Percentiles rank a stretch among this genome's conserved stretches.
Evolutionary conservation across 176 grass and related monocot species (phyloP).

Genomic region (Cocos nucifera): DNA sequence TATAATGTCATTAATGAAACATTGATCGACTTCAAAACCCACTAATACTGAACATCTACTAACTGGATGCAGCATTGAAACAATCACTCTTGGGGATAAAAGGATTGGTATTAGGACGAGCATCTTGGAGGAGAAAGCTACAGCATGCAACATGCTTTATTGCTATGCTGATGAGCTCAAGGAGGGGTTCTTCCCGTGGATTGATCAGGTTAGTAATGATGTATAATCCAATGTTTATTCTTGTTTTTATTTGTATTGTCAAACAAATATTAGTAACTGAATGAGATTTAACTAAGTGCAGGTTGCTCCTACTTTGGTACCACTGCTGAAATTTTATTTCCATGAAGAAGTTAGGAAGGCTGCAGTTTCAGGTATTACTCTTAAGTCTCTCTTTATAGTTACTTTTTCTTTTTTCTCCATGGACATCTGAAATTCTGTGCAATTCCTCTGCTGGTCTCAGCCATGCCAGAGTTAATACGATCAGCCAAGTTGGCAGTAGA

Average conservation of each 20-base stretch:
- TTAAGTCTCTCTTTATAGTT: background rate
- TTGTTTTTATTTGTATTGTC: background rate
- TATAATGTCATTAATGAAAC: too few species aligned
- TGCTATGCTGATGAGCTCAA: conserved; percentile 99
- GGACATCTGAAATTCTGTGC: conserved; percentile 1
- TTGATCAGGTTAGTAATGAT: conserved; percentile 72
- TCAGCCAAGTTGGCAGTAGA: conserved; percentile 94
- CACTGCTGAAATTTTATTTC: conserved; percentile 96
- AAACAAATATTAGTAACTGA: background rate
- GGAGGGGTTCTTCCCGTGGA: conserved; percentile 98
- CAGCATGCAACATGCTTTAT: conserved; percentile 98
- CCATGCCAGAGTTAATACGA: conserved; percentile 88
- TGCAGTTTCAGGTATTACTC: conserved; percentile 80
- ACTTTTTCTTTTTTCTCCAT: conserved; percentile 6
- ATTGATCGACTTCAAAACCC: too few species aligned
- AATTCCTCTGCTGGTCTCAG: conserved; percentile 33
- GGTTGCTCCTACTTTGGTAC: conserved; percentile 94
- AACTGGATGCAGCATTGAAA: conserved; percentile 58
- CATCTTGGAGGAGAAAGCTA: conserved; percentile 97
- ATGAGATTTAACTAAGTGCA: conserved; percentile 16
- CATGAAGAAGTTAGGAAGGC: conserved; percentile 99
- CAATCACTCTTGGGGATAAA: conserved; percentile 93
- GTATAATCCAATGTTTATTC: background rate
- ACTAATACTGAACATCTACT: too few species aligned
- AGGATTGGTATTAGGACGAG: conserved; percentile 94